Percentiles rank a stretch among this genome's conserved stretches.
phyloP scores from a whole-genome alignment of 2,329 filamentous ascomycete species.

The Trichophyton benhamiae region DNA sequence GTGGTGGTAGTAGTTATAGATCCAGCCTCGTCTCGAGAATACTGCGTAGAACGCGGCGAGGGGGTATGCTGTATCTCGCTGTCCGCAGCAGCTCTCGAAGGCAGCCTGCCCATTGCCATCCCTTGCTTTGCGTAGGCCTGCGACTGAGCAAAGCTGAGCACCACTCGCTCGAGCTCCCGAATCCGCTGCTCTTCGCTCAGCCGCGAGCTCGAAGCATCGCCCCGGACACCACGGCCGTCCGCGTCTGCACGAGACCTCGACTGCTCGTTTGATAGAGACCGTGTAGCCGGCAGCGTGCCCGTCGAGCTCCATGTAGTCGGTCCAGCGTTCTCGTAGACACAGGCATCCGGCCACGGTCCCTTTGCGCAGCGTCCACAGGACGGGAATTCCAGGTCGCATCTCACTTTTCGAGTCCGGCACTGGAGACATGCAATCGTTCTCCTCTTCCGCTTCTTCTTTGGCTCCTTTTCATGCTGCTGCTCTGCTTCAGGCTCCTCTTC shows the following conservation, averaged over 20 bases:
- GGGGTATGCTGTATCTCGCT: background rate
- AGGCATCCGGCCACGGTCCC: slow-evolving; percentile 15
- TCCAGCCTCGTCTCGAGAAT: background rate
- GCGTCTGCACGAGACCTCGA: background rate
- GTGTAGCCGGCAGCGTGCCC: background rate
- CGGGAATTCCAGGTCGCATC: slow-evolving; percentile 33
- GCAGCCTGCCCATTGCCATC: background rate
- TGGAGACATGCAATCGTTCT: slow-evolving; percentile 32
- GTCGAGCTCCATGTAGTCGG: background rate
- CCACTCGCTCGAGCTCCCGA: background rate
- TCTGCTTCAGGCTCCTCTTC: background rate
- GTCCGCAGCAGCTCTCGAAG: background rate
- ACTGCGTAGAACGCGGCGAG: background rate
- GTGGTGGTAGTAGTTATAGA: background rate
- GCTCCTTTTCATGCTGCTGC: slow-evolving; percentile 9
- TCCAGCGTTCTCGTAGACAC: slow-evolving; percentile 10
- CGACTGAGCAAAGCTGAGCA: background rate
- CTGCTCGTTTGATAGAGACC: background rate
- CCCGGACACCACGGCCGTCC: background rate
- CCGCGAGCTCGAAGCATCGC: background rate
- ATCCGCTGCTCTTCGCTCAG: background rate
- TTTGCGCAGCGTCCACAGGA: slow-evolving; percentile 30
- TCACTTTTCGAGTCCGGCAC: slow-evolving; percentile 32
- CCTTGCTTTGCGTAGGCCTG: background rate
- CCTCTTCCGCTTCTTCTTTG: slow-evolving; percentile 25